Percentiles rank a stretch among this genome's conserved stretches.
phyloP scores from a whole-genome alignment of 2,329 filamentous ascomycete genomes.

The Sporothrix pseudoabietina region DNA sequence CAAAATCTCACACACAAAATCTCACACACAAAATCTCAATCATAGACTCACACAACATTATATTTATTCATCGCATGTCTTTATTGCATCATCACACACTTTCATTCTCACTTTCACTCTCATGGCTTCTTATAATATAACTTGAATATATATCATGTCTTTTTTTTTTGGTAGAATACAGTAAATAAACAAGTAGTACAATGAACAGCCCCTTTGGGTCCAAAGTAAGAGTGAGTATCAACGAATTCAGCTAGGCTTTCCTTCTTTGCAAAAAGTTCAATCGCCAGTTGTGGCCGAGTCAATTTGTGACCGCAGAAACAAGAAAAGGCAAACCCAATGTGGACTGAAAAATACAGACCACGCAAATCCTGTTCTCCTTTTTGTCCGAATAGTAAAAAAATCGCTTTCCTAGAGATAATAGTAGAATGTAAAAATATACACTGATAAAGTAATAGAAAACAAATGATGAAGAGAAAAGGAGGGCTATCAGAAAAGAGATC shows the following conservation, averaged over 20 bases:
- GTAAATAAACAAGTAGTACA: not conserved
- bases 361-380: slow-evolving; percentile 2
- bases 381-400: not conserved
- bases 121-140: not conserved
- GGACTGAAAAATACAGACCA: not conserved
- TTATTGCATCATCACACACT: not conserved
- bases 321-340: not conserved
- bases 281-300: not conserved
- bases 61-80: not conserved
- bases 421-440: not conserved
- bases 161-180: not conserved
- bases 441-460: not conserved
- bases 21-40: too few species aligned
- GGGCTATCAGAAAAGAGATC: not conserved
- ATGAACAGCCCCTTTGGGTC: not conserved
- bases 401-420: not conserved
- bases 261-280: not conserved
- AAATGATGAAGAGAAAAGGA: not conserved
- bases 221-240: slow-evolving; percentile 11
- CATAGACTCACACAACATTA: not conserved
- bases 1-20: not conserved
- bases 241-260: not conserved
- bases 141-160: not conserved
- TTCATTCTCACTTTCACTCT: not conserved
- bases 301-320: not conserved